Conservation (phyloP, 1,139 yeast genomes). For the Geotrichum australiense region DNA sequence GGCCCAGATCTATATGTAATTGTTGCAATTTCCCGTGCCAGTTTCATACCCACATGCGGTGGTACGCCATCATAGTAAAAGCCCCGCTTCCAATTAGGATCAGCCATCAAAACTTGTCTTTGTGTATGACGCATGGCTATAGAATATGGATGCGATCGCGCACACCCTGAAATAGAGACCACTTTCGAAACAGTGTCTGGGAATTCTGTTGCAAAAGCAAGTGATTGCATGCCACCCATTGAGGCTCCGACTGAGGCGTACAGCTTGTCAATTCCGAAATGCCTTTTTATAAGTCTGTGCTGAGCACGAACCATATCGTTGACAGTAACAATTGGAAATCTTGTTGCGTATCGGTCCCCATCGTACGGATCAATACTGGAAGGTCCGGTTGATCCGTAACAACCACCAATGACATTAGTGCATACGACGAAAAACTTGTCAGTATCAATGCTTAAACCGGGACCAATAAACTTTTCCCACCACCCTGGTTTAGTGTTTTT, state of each 20-base stretch:
- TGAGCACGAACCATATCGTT: constrained; percentile 93
- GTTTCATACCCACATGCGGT: constrained; percentile 92
- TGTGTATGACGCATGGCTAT: constrained; percentile 92
- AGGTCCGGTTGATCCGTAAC: constrained; percentile 95
- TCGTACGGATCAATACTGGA: constrained; percentile 72
- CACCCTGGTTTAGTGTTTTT: constrained; percentile 72
- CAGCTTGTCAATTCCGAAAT: constrained; percentile 54
- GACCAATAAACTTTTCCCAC: constrained; percentile 95
- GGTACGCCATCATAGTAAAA: constrained; percentile 72
- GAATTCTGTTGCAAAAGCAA: constrained; percentile 81
- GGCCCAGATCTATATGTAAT: constrained; percentile 94
- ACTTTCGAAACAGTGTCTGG: constrained; percentile 68
- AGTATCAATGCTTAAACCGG: constrained; percentile 74
- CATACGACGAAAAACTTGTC: constrained; percentile 74
- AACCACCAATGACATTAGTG: constrained; percentile 88
- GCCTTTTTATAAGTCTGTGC: constrained; percentile 54
- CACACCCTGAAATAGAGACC: constrained; percentile 81
- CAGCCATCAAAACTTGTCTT: constrained; percentile 89
- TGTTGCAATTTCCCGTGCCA: constrained; percentile 89
- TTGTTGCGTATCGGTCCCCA: constrained; percentile 66
- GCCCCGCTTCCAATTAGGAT: constrained; percentile 91
- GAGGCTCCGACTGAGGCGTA: constrained; percentile 86
- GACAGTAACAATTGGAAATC: constrained; percentile 79
- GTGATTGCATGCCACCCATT: constrained; percentile 96
- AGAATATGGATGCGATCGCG: constrained; percentile 88